Percentiles rank a stretch among this genome's conserved stretches.
Conservation (phyloP, 2,329 filamentous ascomycete genomes). For the Fusarium temperatum region DNA sequence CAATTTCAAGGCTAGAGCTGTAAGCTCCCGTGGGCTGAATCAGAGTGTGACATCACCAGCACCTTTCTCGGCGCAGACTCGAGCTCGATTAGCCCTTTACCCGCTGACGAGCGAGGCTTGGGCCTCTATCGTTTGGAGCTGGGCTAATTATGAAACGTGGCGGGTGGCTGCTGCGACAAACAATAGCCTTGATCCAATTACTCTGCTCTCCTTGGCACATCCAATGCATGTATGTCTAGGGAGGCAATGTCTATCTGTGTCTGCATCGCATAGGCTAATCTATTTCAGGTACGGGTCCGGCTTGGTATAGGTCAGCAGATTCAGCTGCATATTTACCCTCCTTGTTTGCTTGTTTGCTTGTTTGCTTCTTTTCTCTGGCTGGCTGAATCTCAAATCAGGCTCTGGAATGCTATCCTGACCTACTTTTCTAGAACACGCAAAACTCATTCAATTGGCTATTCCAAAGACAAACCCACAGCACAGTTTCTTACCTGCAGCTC, state of each 20-base stretch:
- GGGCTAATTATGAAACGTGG: conserved; percentile 4
- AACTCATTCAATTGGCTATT: not conserved
- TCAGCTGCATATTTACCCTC: not conserved
- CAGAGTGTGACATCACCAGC: conserved; percentile 1
- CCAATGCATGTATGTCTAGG: not conserved
- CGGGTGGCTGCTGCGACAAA: conserved; percentile 18
- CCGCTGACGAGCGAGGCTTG: not conserved
- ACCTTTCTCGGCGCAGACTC: conserved; percentile 15
- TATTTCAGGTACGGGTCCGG: not conserved
- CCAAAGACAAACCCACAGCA: not conserved
- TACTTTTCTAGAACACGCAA: not conserved
- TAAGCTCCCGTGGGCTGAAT: conserved; percentile 11
- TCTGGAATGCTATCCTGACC: not conserved
- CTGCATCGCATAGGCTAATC: not conserved
- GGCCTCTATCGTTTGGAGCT: not conserved
- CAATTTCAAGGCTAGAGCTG: not conserved
- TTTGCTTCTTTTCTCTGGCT: not conserved
- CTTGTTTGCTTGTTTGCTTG: not conserved
- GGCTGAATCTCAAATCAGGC: not conserved
- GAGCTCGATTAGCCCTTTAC: conserved; percentile 3
- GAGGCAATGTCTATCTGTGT: not conserved
- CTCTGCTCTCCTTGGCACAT: not conserved
- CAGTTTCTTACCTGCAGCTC: not conserved
- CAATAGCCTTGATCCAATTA: conserved; percentile 9
- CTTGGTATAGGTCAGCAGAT: not conserved